phyloP scores from a whole-genome alignment of 23 red algal species.

The Chondrus crispus region DNA sequence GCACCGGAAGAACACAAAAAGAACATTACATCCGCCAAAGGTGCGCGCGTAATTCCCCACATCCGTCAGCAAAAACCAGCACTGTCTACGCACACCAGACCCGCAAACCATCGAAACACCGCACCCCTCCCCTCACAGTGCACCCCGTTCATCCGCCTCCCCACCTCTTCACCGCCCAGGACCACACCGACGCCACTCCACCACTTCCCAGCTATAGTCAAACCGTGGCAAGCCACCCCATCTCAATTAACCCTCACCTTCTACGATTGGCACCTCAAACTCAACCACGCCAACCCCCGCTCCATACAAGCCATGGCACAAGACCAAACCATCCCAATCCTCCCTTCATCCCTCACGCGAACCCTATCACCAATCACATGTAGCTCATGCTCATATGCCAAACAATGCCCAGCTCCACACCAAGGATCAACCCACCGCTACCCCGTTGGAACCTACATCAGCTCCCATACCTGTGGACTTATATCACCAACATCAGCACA shows the following conservation, averaged over 20 bases:
- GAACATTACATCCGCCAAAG: too few relatives aligned
- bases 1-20: too few relatives aligned
- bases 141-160: too few relatives aligned
- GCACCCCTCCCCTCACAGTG: too few relatives aligned
- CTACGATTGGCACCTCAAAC: constrained; percentile 1
- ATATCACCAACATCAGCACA: neutral
- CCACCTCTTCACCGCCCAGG: too few relatives aligned
- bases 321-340: neutral
- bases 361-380: neutral
- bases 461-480: neutral
- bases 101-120: too few relatives aligned
- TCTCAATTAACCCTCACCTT: neutral
- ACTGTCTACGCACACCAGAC: too few relatives aligned
- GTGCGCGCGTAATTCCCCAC: too few relatives aligned
- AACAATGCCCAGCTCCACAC: neutral
- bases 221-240: neutral
- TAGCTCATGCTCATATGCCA: neutral
- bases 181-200: too few relatives aligned
- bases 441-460: neutral
- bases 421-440: neutral
- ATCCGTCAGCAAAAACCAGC: too few relatives aligned
- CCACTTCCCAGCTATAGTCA: too few relatives aligned
- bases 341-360: neutral
- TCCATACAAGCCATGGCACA: neutral
- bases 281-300: neutral